These are phyloP conservation scores for Suillus subluteus DNA, from an alignment of 768 basidiomycete genomes.

Conservation along the genomic window DNA sequence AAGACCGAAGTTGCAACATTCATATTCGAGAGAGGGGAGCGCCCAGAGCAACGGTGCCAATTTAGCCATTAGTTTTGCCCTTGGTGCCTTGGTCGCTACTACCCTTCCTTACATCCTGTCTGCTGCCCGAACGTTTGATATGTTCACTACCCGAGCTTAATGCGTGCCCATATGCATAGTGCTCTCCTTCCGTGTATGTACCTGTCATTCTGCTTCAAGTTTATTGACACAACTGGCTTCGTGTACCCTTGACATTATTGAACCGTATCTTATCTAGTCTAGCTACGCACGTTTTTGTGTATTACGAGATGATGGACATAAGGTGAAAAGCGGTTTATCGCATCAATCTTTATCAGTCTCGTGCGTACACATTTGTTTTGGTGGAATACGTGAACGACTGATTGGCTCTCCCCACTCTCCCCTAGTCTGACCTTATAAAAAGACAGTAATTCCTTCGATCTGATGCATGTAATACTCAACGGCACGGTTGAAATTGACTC, in stretches of 20 bases:
- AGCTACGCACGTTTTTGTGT: background rate
- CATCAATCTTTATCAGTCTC: background rate
- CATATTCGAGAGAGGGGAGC: background rate
- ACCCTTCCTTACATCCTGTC: slow-evolving; percentile 11
- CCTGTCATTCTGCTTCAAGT: background rate
- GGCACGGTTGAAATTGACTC: background rate
- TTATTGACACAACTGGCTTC: background rate
- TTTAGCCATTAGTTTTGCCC: slow-evolving; percentile 24
- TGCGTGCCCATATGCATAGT: background rate
- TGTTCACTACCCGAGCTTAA: background rate
- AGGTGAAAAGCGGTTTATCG: background rate
- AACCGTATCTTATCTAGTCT: background rate
- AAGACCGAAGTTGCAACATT: slow-evolving; percentile 15
- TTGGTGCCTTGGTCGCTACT: slow-evolving; percentile 18
- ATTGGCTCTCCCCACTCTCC: background rate
- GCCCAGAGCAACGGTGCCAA: background rate
- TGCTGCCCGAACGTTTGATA: background rate
- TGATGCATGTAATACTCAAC: background rate
- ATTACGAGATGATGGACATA: background rate
- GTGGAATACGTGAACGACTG: background rate
- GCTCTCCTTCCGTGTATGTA: background rate
- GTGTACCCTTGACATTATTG: background rate
- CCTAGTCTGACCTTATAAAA: background rate
- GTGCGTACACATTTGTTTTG: background rate
- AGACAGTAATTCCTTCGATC: background rate